These are phyloP conservation scores for Forsythia viridissima DNA, from an alignment of 257 asterid genomes.

Conservation along the genomic window DNA sequence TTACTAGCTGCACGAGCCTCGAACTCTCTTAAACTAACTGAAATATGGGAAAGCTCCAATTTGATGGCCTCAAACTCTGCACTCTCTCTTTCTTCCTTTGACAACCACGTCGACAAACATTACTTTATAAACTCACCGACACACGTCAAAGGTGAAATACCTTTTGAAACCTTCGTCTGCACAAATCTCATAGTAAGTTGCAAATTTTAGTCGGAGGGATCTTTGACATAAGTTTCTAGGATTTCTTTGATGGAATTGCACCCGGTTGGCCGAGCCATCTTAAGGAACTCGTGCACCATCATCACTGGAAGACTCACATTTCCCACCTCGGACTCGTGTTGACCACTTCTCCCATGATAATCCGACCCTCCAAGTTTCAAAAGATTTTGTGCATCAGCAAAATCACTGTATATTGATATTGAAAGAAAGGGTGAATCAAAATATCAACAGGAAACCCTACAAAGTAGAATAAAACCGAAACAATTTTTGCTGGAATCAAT, in stretches of 20 bases:
- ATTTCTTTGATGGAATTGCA: constrained; percentile 56
- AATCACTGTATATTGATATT: constrained; percentile 25
- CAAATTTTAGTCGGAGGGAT: constrained; percentile 64
- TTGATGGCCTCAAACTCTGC: constrained; percentile 58
- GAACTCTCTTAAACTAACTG: constrained; percentile 12
- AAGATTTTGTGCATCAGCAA: constrained; percentile 74
- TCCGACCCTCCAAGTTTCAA: constrained; percentile 95
- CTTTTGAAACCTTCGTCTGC: constrained; percentile 32
- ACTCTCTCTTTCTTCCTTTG: constrained; percentile 66
- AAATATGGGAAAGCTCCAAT: constrained; percentile 46
- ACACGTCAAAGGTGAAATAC: constrained; percentile 24
- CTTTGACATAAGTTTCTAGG: constrained; percentile 51
- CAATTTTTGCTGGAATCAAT: too few species aligned
- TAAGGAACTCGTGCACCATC: constrained; percentile 58
- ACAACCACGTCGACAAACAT: constrained; percentile 56
- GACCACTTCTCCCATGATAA: constrained; percentile 86
- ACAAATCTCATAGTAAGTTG: constrained; percentile 56
- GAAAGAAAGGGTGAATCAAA: constrained; percentile 11
- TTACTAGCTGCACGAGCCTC: constrained; percentile 23
- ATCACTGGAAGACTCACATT: constrained; percentile 64
- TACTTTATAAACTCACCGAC: constrained; percentile 56
- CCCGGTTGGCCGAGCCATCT: constrained; percentile 49
- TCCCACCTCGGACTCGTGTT: constrained; percentile 83
- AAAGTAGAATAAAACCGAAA: neutral
- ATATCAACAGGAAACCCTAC: neutral